Evolutionary conservation across 129 eudicot genomes (phyloP), one percentile per base, ranked within the genome.

Genomic region (Deinandra increscens): DNA sequence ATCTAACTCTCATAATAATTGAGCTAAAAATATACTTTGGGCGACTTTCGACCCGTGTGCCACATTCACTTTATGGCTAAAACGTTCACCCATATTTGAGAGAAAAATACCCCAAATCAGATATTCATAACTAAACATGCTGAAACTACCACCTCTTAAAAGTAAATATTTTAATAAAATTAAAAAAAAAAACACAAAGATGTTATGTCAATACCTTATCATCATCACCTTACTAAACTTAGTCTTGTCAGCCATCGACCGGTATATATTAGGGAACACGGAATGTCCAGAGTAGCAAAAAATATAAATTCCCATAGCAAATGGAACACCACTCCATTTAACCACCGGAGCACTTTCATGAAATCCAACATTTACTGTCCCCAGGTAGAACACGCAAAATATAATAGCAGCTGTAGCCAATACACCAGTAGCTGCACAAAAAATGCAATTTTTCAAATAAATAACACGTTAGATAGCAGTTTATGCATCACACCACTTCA

Each of bases 261-360:
- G 96, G 82, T 93, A 93, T 50, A 93, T 89, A 71, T 93, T 93
- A 22, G 98, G 98, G 68, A 93, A 85, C 13, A 93, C 98, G 7
- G 98, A 79, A 70, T 93, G 96, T 15, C 98, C 98, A 0, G 98
- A 84, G 66, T 79, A 93, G 81, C 98, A 86, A 79, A 75, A 93
- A 2, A 92, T 95, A 76, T 83, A 89, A n/a, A 93, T 81, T 45
- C 98, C 98, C 66, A 93, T 73, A 8, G 92, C 89, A 71, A 84
- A 86, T 22, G 98, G 98, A 49, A 93, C 58, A 1, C 96, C 97
- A 19, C 79, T 83, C 90, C 89, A 89, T 34, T 87, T 75, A 31
- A 93, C 80, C 9, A 79, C 55, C 38, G 76, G 83, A 33, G 85
- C 80, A 15, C 75, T 78, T 14, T 85, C 79, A 74, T 89, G 86